Evolutionary conservation across 1,284 basidiomycete genomes (phyloP).

Genomic region (Marasmius tenuissimus): DNA sequence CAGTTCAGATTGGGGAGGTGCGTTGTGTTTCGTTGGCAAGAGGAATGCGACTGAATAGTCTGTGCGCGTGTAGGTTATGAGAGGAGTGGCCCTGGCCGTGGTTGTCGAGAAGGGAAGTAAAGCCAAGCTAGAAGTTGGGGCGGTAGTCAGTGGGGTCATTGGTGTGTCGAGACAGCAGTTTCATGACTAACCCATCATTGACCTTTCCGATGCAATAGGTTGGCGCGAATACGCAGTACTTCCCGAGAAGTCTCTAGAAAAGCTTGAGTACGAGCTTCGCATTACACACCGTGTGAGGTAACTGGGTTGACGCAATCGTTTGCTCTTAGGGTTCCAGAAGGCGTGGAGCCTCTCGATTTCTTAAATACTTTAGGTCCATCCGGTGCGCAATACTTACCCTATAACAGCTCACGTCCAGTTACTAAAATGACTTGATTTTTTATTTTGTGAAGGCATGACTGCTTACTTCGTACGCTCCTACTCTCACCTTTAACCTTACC

Average conservation of each 20-base stretch:
- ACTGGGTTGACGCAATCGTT: neutral
- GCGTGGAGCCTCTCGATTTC: constrained; percentile 69
- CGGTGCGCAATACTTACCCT: neutral
- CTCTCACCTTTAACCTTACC: neutral
- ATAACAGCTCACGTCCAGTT: too few species aligned
- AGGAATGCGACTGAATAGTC: neutral
- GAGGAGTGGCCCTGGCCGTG: constrained; percentile 68
- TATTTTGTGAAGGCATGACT: constrained; percentile 58
- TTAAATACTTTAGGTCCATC: constrained; percentile 68
- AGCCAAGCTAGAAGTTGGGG: constrained; percentile 60
- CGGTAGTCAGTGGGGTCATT: constrained; percentile 58
- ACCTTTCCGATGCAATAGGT: constrained; percentile 37
- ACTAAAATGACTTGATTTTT: constrained; percentile 35
- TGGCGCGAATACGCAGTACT: constrained; percentile 80
- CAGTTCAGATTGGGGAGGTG: constrained; percentile 80
- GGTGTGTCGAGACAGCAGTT: constrained; percentile 40
- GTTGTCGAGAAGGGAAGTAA: constrained; percentile 61
- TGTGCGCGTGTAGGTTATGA: constrained; percentile 55
- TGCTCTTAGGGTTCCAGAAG: constrained; percentile 49
- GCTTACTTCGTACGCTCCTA: constrained; percentile 70
- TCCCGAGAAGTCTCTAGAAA: constrained; percentile 51
- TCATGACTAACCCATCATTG: neutral
- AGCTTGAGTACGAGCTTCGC: constrained; percentile 46
- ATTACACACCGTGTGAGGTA: neutral
- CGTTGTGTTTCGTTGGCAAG: constrained; percentile 10